Conservation (phyloP, 305 asterid genomes). For the Plantago rigida region DNA sequence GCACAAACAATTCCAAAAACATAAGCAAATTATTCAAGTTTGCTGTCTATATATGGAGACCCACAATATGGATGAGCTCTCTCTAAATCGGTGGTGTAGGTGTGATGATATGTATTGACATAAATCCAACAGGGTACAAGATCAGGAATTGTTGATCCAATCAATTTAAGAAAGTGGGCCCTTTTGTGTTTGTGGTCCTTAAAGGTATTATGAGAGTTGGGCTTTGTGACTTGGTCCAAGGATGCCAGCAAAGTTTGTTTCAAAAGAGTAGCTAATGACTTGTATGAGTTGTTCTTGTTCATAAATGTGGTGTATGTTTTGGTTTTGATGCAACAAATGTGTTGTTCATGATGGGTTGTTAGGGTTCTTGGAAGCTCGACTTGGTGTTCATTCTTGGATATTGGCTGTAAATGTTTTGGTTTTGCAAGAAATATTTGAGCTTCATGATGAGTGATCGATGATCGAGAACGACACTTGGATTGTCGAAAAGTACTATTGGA, state of each 20-base stretch:
- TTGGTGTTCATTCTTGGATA: no score
- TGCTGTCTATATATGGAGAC: neutral
- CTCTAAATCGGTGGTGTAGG: neutral
- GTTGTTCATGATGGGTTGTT: neutral
- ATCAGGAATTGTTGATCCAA: neutral
- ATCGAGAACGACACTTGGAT: no score
- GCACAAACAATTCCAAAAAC: neutral
- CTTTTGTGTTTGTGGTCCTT: slow-evolving; percentile 24
- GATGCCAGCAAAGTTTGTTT: slow-evolving; percentile 19
- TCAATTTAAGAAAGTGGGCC: slow-evolving; percentile 19
- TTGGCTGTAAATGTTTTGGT: no score
- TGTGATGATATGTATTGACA: neutral
- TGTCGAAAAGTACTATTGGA: no score
- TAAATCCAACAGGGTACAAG: neutral
- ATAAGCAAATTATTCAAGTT: neutral
- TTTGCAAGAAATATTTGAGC: no score
- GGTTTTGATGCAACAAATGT: neutral
- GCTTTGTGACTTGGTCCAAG: slow-evolving; percentile 18
- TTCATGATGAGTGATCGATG: no score
- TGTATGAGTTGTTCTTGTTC: neutral
- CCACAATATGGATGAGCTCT: neutral
- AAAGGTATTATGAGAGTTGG: slow-evolving; percentile 12
- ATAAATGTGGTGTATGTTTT: slow-evolving; percentile 1
- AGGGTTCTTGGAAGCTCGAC: no score
- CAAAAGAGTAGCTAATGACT: slow-evolving; percentile 2